phyloP scores from a whole-genome alignment of 164 flowering plant species.

The Berberis thunbergii region DNA sequence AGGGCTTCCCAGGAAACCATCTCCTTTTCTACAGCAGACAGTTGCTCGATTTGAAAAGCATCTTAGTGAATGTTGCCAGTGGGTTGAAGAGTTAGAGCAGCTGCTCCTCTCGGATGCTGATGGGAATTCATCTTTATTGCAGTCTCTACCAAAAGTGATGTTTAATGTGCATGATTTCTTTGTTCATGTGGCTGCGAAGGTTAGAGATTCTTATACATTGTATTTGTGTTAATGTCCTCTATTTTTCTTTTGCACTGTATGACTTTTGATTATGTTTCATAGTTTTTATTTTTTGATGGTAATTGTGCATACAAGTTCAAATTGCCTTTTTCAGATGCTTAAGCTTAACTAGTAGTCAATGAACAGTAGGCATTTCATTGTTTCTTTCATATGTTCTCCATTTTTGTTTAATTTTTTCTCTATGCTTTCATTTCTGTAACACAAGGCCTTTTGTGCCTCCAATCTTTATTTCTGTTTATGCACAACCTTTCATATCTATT shows the following conservation, averaged over 20 bases:
- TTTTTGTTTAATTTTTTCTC: neutral
- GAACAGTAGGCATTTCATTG: too few relatives aligned
- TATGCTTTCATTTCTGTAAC: too few relatives aligned
- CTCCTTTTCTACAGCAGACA: slow-evolving; percentile 76
- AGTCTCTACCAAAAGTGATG: slow-evolving; percentile 89
- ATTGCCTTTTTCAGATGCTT: too few relatives aligned
- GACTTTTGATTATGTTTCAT: neutral
- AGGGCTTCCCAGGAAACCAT: slow-evolving; percentile 86
- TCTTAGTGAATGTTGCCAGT: slow-evolving; percentile 72
- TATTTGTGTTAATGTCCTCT: neutral
- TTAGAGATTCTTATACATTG: slow-evolving; percentile 13
- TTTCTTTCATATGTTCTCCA: too few relatives aligned
- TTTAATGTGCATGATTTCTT: slow-evolving; percentile 91
- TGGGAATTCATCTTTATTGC: slow-evolving; percentile 47
- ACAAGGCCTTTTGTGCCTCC: too few relatives aligned
- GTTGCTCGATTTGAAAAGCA: slow-evolving; percentile 78
- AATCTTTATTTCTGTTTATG: too few relatives aligned
- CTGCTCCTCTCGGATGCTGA: slow-evolving; percentile 54
- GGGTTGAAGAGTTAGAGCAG: slow-evolving; percentile 96
- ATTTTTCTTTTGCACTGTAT: neutral
- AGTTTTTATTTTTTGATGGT: neutral
- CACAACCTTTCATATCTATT: too few relatives aligned
- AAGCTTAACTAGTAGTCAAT: too few relatives aligned
- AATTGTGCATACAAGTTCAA: neutral
- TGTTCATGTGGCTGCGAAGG: slow-evolving; percentile 98